phyloP scores from a whole-genome alignment of 352 stramenopile species.

The Phytophthora sp. region DNA sequence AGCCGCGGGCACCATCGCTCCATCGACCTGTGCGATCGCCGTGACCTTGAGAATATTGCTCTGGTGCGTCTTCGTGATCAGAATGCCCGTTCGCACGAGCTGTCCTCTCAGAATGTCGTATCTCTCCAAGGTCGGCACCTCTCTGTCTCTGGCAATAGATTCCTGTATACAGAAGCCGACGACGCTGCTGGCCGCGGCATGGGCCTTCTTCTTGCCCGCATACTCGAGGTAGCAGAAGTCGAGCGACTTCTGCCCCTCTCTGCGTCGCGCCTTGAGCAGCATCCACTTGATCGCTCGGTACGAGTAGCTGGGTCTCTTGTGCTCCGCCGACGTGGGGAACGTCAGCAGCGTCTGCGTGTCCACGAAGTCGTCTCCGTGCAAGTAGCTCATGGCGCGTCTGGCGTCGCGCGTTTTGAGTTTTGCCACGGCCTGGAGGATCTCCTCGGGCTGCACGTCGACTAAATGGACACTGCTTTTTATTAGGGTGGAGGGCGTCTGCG shows the following conservation, averaged over 20 bases:
- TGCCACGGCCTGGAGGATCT: constrained; percentile 67
- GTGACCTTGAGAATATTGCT: constrained; percentile 76
- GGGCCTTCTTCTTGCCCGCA: constrained; percentile 58
- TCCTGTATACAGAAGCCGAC: constrained; percentile 86
- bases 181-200: constrained; percentile 45
- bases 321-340: constrained; percentile 57
- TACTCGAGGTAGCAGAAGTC: constrained; percentile 87
- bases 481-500: constrained; percentile 48
- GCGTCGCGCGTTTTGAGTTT: constrained; percentile 61
- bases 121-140: constrained; percentile 69
- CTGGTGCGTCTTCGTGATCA: constrained; percentile 81
- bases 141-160: constrained; percentile 58
- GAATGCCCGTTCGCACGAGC: constrained; percentile 66
- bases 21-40: constrained; percentile 75
- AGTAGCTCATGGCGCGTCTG: constrained; percentile 52
- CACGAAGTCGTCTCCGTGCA: constrained; percentile 59
- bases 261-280: constrained; percentile 31
- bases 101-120: constrained; percentile 68
- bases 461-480: constrained; percentile 71
- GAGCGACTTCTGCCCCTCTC: constrained; percentile 46
- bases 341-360: constrained; percentile 76
- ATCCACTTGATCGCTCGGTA: constrained; percentile 81
- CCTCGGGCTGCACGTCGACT: constrained; percentile 61
- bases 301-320: constrained; percentile 63
- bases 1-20: constrained; percentile 36